Percentiles rank a stretch among this genome's conserved stretches.
phyloP scores from a whole-genome alignment of 2,329 filamentous ascomycete genomes.

The Torrubiellomyces zombiae region DNA sequence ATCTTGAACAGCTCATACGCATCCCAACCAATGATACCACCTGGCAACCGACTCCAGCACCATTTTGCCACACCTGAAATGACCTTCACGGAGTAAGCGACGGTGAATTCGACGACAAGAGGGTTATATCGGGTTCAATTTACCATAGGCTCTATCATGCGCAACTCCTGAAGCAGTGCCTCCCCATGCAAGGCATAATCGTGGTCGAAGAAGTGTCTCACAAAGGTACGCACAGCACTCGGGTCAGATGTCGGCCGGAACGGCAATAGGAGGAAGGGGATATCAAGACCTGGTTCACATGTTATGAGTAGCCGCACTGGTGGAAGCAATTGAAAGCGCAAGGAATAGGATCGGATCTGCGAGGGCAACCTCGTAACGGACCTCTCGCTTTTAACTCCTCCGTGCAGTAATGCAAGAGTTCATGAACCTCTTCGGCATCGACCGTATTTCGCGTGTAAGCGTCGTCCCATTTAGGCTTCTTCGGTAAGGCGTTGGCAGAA shows the following conservation, averaged over 20 bases:
- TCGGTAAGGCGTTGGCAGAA: conserved; percentile 32
- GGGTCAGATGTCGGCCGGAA: conserved; percentile 89
- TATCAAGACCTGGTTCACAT: conserved; percentile 53
- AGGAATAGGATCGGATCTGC: too few species aligned
- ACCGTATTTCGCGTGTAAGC: conserved; percentile 72
- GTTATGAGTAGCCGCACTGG: conserved; percentile 1
- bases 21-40: conserved; percentile 91
- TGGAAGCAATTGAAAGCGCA: too few species aligned
- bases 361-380: conserved; percentile 33
- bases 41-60: conserved; percentile 89
- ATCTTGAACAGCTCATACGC: conserved; percentile 92
- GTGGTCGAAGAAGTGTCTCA: conserved; percentile 79
- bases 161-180: conserved; percentile 64
- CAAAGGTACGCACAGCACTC: conserved; percentile 78
- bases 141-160: conserved; percentile 89
- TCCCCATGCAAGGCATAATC: conserved; percentile 50
- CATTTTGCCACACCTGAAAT: conserved; percentile 91
- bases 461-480: conserved; percentile 72
- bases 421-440: conserved; percentile 78
- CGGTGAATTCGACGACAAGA: neutral
- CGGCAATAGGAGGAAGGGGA: conserved; percentile 82
- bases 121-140: too few species aligned
- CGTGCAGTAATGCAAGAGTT: conserved; percentile 71
- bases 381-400: conserved; percentile 88
- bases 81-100: conserved; percentile 40